A percentile compares a stretch with the other conserved stretches of the same genome.
These are phyloP conservation scores for Atkinsonella hypoxylon DNA, from an alignment of 2,329 filamentous ascomycete genomes.

Conservation along the genomic window DNA sequence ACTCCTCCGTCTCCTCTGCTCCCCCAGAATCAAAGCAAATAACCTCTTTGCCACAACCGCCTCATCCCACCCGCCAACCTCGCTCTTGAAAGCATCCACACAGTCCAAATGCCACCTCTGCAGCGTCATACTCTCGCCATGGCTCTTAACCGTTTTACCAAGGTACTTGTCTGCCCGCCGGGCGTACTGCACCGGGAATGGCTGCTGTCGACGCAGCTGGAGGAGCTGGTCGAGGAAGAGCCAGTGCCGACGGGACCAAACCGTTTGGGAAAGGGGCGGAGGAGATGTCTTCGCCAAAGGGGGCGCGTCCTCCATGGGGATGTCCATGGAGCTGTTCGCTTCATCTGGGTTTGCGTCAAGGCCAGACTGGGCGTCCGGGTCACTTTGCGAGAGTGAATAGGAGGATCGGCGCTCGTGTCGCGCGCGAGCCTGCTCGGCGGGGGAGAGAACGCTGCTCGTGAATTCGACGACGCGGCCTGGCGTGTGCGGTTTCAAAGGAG, in stretches of 20 bases:
- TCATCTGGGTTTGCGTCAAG: slow-evolving; percentile 13
- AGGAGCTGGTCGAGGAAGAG: slow-evolving; percentile 38
- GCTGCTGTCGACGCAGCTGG: slow-evolving; percentile 32
- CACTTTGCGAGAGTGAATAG: slow-evolving; percentile 9
- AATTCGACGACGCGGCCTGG: slow-evolving; percentile 48
- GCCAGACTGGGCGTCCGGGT: slow-evolving; percentile 3
- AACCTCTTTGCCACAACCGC: slow-evolving; percentile 36
- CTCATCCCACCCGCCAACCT: slow-evolving; percentile 40
- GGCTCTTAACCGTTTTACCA: slow-evolving; percentile 35
- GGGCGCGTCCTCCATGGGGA: slow-evolving; percentile 18
- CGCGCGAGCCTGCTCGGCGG: slow-evolving; percentile 26
- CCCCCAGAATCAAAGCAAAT: slow-evolving; percentile 39
- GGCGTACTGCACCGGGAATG: slow-evolving; percentile 19
- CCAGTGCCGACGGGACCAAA: slow-evolving; percentile 43
- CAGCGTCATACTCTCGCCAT: slow-evolving; percentile 34
- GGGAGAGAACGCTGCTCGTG: slow-evolving; percentile 36
- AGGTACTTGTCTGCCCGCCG: slow-evolving; percentile 25
- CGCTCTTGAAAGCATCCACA: slow-evolving; percentile 38
- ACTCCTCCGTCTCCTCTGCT: slow-evolving; percentile 22
- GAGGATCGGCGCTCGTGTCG: slow-evolving; percentile 20
- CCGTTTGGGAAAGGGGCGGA: slow-evolving; percentile 26
- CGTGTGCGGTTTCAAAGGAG: slow-evolving; percentile 44
- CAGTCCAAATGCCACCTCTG: slow-evolving; percentile 47
- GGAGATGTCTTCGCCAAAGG: slow-evolving; percentile 6
- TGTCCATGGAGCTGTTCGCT: slow-evolving; percentile 20